These are phyloP conservation scores for Capsicum baccatum DNA, from an alignment of 257 asterid species.

Conservation along the genomic window DNA sequence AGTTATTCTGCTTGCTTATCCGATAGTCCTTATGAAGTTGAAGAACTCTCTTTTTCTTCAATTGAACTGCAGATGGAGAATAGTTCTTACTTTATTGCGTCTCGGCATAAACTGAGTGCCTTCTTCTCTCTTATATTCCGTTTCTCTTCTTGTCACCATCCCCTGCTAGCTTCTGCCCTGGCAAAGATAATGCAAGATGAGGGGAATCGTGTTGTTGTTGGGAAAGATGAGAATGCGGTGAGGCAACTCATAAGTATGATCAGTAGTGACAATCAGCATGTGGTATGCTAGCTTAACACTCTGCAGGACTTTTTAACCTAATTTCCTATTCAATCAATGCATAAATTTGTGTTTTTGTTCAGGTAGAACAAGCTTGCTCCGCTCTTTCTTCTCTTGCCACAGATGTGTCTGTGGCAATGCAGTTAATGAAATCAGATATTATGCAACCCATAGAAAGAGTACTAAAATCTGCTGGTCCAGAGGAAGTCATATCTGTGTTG, in stretches of 20 bases:
- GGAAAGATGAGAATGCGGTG: constrained; percentile 96
- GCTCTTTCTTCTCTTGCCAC: constrained; percentile 95
- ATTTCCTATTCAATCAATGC: constrained; percentile 23
- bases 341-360: constrained; percentile 39
- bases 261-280: constrained; percentile 95
- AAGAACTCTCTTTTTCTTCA: constrained; percentile 35
- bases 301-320: constrained; percentile 31
- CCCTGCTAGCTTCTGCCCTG: constrained; percentile 96
- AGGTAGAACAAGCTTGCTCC: constrained; percentile 99
- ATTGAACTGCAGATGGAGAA: constrained; percentile 82
- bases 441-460: constrained; percentile 97
- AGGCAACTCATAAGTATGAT: constrained; percentile 99
- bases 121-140: constrained; percentile 99
- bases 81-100: constrained; percentile 90
- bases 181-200: constrained; percentile 98
- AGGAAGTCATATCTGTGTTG: constrained; percentile 87
- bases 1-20: constrained; percentile 32
- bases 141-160: constrained; percentile 99
- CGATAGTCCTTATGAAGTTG: constrained; percentile 34
- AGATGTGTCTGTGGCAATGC: constrained; percentile 89
- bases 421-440: constrained; percentile 86
- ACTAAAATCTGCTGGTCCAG: constrained; percentile 73
- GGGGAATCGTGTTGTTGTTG: constrained; percentile 88
- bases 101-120: constrained; percentile 97
- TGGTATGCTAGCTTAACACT: constrained; percentile 62